phyloP scores from a whole-genome alignment of 108 stramenopile species.

The Nitzschia sp. region DNA sequence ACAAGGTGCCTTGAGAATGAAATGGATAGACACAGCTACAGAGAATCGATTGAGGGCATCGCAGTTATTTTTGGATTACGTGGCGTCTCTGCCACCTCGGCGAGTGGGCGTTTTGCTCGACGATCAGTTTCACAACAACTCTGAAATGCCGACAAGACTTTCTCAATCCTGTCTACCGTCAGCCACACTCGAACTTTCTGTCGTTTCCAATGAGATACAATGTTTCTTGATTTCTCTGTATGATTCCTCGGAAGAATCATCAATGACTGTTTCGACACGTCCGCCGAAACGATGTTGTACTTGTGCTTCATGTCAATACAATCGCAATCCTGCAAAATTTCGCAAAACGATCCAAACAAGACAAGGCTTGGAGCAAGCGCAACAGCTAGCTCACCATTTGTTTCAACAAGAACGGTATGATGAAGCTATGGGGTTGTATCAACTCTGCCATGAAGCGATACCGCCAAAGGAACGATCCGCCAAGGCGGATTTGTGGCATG shows the following conservation, averaged over 20 bases:
- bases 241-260: not conserved
- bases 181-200: slow-evolving; percentile 6
- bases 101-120: slow-evolving; percentile 27
- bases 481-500: slow-evolving; percentile 55
- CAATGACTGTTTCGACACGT: slow-evolving; percentile 19
- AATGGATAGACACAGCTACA: not conserved
- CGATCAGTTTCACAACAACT: too few relatives aligned
- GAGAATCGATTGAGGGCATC: slow-evolving; percentile 24
- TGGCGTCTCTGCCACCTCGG: slow-evolving; percentile 20
- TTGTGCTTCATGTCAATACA: slow-evolving; percentile 48
- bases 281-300: slow-evolving; percentile 22
- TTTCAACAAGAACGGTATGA: slow-evolving; percentile 63
- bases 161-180: slow-evolving; percentile 8
- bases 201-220: not conserved
- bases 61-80: slow-evolving; percentile 30
- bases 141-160: not conserved
- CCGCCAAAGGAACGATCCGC: not conserved
- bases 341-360: not conserved
- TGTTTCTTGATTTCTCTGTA: slow-evolving; percentile 13
- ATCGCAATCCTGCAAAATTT: not conserved
- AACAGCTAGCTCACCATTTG: slow-evolving; percentile 55
- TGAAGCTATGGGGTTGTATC: slow-evolving; percentile 55
- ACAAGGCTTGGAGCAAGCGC: slow-evolving; percentile 14
- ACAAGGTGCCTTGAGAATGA: not conserved
- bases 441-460: slow-evolving; percentile 25